These are phyloP conservation scores for Rosa hybrid DNA, from an alignment of 331 rosid genomes.

Conservation along the genomic window DNA sequence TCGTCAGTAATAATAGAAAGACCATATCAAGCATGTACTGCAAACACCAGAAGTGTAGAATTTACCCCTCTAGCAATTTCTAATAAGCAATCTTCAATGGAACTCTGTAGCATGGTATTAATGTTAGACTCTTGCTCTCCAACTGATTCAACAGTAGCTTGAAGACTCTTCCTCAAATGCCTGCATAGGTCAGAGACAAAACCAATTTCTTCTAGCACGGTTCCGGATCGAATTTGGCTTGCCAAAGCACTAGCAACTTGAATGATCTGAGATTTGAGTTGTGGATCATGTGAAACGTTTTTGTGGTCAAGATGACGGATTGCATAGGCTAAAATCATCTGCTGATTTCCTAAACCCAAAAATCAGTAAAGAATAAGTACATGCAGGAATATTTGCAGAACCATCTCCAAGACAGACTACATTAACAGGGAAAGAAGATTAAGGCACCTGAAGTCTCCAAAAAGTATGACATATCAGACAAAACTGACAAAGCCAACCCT, in stretches of 20 bases:
- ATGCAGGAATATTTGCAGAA: constrained; percentile 1
- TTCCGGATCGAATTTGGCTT: constrained; percentile 71
- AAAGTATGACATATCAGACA: constrained; percentile 80
- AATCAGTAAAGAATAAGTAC: constrained; percentile 4
- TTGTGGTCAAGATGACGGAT: constrained; percentile 98
- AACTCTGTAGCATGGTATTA: constrained; percentile 75
- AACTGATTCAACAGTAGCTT: constrained; percentile 68
- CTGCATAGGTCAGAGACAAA: constrained; percentile 88
- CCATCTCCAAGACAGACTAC: neutral
- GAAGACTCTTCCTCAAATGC: constrained; percentile 98
- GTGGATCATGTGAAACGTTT: constrained; percentile 71
- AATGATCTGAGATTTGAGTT: constrained; percentile 67
- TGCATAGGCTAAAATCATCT: constrained; percentile 64
- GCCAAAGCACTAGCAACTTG: constrained; percentile 78
- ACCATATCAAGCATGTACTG: constrained; percentile 9
- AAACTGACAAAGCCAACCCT: constrained; percentile 76
- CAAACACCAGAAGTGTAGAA: constrained; percentile 12
- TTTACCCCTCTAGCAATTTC: constrained; percentile 84
- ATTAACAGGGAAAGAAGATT: constrained; percentile 15
- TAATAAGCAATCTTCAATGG: constrained; percentile 82
- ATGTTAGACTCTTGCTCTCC: constrained; percentile 78
- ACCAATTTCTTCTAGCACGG: constrained; percentile 75
- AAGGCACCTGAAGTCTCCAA: constrained; percentile 69
- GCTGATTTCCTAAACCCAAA: constrained; percentile 68
- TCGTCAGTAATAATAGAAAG: constrained; percentile 17